Conservation (phyloP, 31 red algal genomes). For the Endocladia muricata region DNA sequence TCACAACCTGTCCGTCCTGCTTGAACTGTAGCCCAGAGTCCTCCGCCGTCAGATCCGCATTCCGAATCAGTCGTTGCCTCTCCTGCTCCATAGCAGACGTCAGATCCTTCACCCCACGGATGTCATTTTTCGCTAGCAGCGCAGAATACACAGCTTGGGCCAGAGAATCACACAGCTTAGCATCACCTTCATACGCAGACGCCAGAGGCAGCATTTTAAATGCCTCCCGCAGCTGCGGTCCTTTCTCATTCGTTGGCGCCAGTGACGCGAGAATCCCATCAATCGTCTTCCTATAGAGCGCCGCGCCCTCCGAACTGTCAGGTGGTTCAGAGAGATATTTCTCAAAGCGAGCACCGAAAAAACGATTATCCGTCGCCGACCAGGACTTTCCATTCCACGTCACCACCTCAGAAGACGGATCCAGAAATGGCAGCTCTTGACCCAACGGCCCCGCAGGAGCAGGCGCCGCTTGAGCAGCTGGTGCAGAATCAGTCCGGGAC, state of each 20-base stretch:
- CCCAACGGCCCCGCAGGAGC: conserved; percentile 16
- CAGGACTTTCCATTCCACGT: neutral
- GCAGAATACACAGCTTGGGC: neutral
- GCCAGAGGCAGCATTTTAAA: neutral
- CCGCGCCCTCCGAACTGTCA: neutral
- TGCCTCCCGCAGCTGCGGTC: neutral
- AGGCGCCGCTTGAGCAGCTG: too few relatives aligned
- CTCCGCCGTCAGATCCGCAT: neutral
- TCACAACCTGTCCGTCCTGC: too few relatives aligned
- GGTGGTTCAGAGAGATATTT: neutral
- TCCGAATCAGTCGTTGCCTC: neutral
- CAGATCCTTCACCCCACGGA: neutral
- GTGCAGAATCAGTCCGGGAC: too few relatives aligned
- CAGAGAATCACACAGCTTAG: neutral
- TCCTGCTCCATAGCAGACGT: too few relatives aligned
- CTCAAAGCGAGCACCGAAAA: neutral
- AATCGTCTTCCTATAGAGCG: neutral
- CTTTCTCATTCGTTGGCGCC: neutral
- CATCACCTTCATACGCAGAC: conserved; percentile 1
- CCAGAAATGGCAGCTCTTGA: conserved; percentile 7
- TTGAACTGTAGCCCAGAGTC: neutral
- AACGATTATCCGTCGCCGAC: neutral
- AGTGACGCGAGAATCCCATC: neutral
- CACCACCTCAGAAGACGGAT: neutral
- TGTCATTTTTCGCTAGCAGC: neutral